A percentile compares a stretch with the other conserved stretches of the same genome.
Evolutionary conservation across 805 yeast genomes (phyloP).

Genomic region (Danielia reshetovae): DNA sequence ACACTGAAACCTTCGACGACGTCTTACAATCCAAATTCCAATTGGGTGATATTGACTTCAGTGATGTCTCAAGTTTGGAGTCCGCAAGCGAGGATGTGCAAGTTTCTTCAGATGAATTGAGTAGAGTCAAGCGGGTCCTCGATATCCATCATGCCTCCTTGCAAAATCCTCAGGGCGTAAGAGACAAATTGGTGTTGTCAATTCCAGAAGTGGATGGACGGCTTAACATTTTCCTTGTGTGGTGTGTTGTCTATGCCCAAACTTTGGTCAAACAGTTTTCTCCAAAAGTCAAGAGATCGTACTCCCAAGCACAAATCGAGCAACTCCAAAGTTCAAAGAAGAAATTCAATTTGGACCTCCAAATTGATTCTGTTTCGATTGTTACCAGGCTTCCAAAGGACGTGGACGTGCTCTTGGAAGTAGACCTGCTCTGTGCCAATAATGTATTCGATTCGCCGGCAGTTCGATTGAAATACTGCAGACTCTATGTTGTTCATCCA

Average conservation of each 20-base stretch:
- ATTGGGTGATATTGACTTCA: conserved; percentile 18
- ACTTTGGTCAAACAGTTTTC: conserved; percentile 29
- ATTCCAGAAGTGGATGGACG: conserved; percentile 38
- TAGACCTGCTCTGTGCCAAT: conserved; percentile 28
- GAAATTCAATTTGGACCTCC: conserved; percentile 27
- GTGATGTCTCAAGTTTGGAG: conserved; percentile 34
- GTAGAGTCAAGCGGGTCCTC: conserved; percentile 32
- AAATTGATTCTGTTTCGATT: conserved; percentile 32
- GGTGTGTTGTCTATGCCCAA: conserved; percentile 40
- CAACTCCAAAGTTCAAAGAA: conserved; percentile 15
- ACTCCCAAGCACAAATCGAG: conserved; percentile 23
- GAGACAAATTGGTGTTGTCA: conserved; percentile 23
- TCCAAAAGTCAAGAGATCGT: conserved; percentile 28
- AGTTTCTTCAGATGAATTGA: conserved; percentile 10
- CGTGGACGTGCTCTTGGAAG: conserved; percentile 45
- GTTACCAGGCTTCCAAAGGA: conserved; percentile 43
- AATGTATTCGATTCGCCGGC: conserved; percentile 25
- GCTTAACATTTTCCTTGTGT: conserved; percentile 36
- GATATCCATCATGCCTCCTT: conserved; percentile 22
- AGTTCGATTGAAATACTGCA: conserved; percentile 29
- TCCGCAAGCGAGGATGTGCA: conserved; percentile 12
- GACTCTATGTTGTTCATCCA: conserved; percentile 51
- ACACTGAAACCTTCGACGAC: conserved; percentile 29
- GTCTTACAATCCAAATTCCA: conserved; percentile 14
- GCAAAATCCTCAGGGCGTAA: conserved; percentile 24